phyloP scores from a whole-genome alignment of 176 grass and related monocot genomes.

The Carex cristatella region DNA sequence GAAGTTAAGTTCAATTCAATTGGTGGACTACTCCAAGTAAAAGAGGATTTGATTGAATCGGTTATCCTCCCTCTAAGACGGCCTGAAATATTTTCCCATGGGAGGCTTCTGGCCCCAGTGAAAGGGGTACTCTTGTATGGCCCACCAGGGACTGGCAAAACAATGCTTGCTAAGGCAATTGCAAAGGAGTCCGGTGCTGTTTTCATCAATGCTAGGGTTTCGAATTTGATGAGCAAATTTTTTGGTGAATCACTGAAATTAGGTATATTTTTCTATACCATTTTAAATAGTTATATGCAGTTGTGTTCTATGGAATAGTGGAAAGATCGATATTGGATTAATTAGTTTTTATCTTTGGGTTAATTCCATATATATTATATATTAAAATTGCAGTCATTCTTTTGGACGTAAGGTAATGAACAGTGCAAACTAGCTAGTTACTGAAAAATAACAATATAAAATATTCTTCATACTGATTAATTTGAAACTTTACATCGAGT shows the following conservation, averaged over 20 bases:
- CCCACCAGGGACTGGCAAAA: constrained; percentile 87
- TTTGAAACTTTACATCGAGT: too few relatives aligned
- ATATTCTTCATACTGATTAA: too few relatives aligned
- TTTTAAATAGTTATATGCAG: too few relatives aligned
- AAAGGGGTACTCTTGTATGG: constrained; percentile 88
- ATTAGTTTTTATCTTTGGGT: too few relatives aligned
- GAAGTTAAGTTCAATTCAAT: constrained; percentile 88
- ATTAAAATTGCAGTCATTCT: too few relatives aligned
- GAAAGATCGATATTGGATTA: too few relatives aligned
- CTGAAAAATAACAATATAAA: too few relatives aligned
- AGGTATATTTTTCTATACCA: constrained; percentile 29
- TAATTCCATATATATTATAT: too few relatives aligned
- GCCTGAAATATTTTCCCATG: constrained; percentile 67
- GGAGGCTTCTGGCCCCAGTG: constrained; percentile 78
- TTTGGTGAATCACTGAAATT: constrained; percentile 90
- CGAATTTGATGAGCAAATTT: constrained; percentile 98
- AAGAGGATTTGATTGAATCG: constrained; percentile 73
- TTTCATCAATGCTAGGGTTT: constrained; percentile 93
- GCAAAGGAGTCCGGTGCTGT: constrained; percentile 84
- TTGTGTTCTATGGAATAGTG: too few relatives aligned
- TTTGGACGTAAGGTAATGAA: too few relatives aligned
- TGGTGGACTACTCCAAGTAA: constrained; percentile 70
- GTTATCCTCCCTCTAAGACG: constrained; percentile 82
- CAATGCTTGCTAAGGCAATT: constrained; percentile 96
- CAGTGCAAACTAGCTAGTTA: too few relatives aligned